These are phyloP conservation scores for Alternaria atra DNA, from an alignment of 2,329 filamentous ascomycete genomes.

Conservation along the genomic window DNA sequence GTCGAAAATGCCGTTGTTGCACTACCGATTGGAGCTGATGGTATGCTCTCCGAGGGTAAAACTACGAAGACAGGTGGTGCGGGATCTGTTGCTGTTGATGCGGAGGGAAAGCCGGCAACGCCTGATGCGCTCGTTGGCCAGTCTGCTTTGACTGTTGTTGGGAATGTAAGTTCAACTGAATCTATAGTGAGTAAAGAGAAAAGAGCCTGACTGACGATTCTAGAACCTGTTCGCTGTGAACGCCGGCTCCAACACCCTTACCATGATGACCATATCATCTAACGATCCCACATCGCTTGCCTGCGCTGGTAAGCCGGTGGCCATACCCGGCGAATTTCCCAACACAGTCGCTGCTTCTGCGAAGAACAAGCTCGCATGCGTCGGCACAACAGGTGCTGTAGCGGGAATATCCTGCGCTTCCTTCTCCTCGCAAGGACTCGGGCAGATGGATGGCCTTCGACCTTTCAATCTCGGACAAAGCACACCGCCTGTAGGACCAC, in stretches of 20 bases:
- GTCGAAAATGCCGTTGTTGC: conserved; percentile 61
- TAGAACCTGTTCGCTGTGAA: conserved; percentile 65
- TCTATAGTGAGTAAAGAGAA: neutral
- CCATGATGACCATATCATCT: conserved; percentile 49
- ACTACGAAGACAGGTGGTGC: conserved; percentile 59
- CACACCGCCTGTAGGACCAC: conserved; percentile 66
- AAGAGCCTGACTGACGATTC: conserved; percentile 6
- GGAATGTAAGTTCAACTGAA: conserved; percentile 59
- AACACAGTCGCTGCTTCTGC: conserved; percentile 51
- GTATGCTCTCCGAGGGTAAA: conserved; percentile 57
- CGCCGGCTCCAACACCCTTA: conserved; percentile 52
- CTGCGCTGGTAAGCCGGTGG: conserved; percentile 45
- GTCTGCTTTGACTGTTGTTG: conserved; percentile 60
- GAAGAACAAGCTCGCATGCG: conserved; percentile 50
- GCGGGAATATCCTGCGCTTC: conserved; percentile 51
- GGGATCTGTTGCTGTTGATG: conserved; percentile 55
- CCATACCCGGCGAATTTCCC: conserved; percentile 51
- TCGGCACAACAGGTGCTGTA: conserved; percentile 47
- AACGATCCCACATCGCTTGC: conserved; percentile 41
- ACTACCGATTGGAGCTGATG: conserved; percentile 58
- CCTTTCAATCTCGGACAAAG: conserved; percentile 63
- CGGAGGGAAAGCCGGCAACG: conserved; percentile 46
- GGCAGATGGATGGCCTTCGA: conserved; percentile 46
- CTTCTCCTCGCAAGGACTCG: conserved; percentile 43
- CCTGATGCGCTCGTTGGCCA: conserved; percentile 65